Base-by-base conservation (phyloP, 345 rosid species). In the Gossypioides kirkii region DNA sequence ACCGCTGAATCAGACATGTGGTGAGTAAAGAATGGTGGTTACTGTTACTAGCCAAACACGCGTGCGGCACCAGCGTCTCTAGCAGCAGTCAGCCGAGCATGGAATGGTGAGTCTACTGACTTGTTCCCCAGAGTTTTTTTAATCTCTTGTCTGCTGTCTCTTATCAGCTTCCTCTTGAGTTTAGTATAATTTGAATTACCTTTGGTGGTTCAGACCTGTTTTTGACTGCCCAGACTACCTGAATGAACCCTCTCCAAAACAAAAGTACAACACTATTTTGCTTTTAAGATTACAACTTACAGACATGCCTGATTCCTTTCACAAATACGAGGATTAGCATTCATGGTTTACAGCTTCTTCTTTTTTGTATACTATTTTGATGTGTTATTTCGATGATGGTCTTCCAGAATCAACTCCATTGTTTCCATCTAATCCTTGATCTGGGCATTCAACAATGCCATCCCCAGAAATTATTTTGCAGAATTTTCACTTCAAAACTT, bases 401-500 rank as follows among this genome's bases (percentile, higher is more conserved):
- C 38, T 32, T 47, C 89, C 87, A 6, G 90, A 84, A 32, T 81
- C 87, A 20, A 80, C 84, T 64, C 85, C 74, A 32, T 32, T 32
- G 38, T 32, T 59, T 84, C 69, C 73, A 81, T 83, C 25, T 83
- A 81, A 69, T 86, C 86, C 26, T 70, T 71, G 70, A 92, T 73
- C 26, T 89, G 80, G 49, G 97, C 91, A 74, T 80, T 82, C 88
- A 89, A 87, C 78, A 94, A 83, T 0, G 85, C 87, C n/a, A 85
- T 81, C 86, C 94, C 43, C 83, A 81, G 32, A 61, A 73, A 79
- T 85, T 77, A 77, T 84, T 64, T 54, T 74, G 75, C 22, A 84
- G 79, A 55, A 92, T 84, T 73, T 80, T 89, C 53, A 43, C 45
- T 70, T 92, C 96, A 6, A 83, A 78, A 53, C 80, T 78, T 65